These are phyloP conservation scores for Thalassiosira profunda DNA, from an alignment of 108 stramenopile genomes.

Conservation along the genomic window DNA sequence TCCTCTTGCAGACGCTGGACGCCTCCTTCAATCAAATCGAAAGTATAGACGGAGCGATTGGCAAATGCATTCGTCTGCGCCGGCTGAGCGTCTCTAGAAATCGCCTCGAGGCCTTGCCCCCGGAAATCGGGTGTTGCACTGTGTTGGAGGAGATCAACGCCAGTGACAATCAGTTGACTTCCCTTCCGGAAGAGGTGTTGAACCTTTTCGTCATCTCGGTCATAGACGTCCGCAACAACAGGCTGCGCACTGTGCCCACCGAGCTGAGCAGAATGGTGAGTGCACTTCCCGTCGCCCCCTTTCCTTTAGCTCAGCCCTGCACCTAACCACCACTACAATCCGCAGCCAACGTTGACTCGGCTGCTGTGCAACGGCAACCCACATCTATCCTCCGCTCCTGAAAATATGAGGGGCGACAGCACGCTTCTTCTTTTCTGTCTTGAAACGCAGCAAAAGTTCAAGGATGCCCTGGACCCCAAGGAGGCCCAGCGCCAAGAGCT, in stretches of 20 bases:
- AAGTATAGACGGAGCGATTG: constrained; percentile 32
- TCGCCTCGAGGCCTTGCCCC: constrained; percentile 22
- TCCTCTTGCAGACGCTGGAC: constrained; percentile 30
- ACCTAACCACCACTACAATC: too few relatives aligned
- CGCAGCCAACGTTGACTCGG: constrained; percentile 23
- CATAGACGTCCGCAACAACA: constrained; percentile 34
- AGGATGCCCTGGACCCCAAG: constrained; percentile 24
- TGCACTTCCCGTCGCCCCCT: too few relatives aligned
- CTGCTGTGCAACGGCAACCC: constrained; percentile 34
- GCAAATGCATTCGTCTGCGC: constrained; percentile 34
- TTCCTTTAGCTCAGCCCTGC: too few relatives aligned
- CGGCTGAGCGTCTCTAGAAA: constrained; percentile 27
- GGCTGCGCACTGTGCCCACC: constrained; percentile 9
- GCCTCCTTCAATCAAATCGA: constrained; percentile 31
- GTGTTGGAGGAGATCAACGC: constrained; percentile 37
- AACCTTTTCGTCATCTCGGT: constrained; percentile 8
- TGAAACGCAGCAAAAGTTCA: constrained; percentile 40
- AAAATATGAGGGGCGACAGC: constrained; percentile 36
- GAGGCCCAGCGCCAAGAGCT: constrained; percentile 3
- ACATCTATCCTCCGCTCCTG: constrained; percentile 15
- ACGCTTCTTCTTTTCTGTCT: constrained; percentile 28
- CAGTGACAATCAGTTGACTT: constrained; percentile 13
- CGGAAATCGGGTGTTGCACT: constrained; percentile 17
- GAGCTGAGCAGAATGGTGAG: constrained; percentile 43
- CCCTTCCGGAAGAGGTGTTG: constrained; percentile 18